Evolutionary conservation across 2,329 filamentous ascomycete species (phyloP).

Genomic region (Amphichorda felina): DNA sequence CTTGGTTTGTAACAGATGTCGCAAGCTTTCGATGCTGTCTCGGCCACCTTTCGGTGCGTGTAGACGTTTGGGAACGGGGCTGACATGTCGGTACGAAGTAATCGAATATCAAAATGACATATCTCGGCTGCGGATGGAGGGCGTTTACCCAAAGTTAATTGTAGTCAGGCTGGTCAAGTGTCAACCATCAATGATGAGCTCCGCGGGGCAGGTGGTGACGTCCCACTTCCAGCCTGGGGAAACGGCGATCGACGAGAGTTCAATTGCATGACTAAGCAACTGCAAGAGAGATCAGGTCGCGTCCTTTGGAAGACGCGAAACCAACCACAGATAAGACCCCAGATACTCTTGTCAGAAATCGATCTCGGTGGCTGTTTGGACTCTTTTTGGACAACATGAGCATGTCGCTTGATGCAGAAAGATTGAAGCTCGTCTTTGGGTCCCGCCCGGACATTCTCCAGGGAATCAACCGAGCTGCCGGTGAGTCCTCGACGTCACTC

Average conservation of each 20-base stretch:
- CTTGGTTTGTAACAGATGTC: constrained; percentile 87
- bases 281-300: background rate
- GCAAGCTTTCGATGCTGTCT: constrained; percentile 72
- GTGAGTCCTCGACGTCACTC: constrained; percentile 21
- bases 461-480: constrained; percentile 39
- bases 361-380: background rate
- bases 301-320: background rate
- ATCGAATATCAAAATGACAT: too few relatives aligned
- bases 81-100: constrained; percentile 22
- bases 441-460: constrained; percentile 43
- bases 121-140: too few relatives aligned
- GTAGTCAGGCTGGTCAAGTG: too few relatives aligned
- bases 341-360: background rate
- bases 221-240: too few relatives aligned
- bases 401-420: constrained; percentile 33
- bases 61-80: constrained; percentile 61
- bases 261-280: constrained; percentile 1
- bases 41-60: constrained; percentile 76
- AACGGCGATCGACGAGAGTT: too few relatives aligned
- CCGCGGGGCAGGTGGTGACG: too few relatives aligned
- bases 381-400: constrained; percentile 19
- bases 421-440: constrained; percentile 38
- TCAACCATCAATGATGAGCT: too few relatives aligned
- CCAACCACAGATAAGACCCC: background rate
- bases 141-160: too few relatives aligned